Evolutionary conservation across 768 basidiomycete genomes (phyloP).

Genomic region (Naganishia vaughanmartiniae): DNA sequence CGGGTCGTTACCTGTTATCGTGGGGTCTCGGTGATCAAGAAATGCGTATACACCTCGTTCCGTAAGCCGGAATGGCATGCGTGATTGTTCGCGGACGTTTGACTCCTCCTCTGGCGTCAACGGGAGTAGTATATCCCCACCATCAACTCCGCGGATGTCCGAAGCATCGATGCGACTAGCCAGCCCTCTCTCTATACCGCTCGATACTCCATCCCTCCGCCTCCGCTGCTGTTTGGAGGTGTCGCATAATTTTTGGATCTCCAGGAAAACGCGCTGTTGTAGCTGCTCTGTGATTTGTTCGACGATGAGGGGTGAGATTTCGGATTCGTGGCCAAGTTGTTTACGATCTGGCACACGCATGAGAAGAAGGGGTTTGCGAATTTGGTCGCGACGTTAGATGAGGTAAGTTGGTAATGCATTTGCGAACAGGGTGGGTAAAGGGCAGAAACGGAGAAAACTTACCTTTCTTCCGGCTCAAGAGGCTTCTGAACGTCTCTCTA

Average conservation of each 20-base stretch:
- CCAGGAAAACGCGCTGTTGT: background rate
- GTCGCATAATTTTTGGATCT: background rate
- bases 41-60: background rate
- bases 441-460: background rate
- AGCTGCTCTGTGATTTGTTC: constrained; percentile 11
- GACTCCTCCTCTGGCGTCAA: background rate
- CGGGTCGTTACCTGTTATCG: background rate
- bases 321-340: background rate
- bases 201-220: no score
- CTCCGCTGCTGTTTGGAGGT: no score
- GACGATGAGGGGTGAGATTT: constrained; percentile 6
- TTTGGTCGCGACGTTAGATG: no score
- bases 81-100: background rate
- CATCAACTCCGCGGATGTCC: background rate
- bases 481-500: background rate
- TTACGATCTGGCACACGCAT: constrained; percentile 4
- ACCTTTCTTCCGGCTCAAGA: constrained; percentile 3
- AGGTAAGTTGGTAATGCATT: no score
- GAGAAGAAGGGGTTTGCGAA: background rate
- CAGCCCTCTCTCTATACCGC: background rate
- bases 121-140: background rate
- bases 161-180: no score
- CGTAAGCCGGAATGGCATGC: background rate
- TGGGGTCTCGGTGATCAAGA: background rate
- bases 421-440: no score